phyloP scores from a whole-genome alignment of 2,329 filamentous ascomycete genomes.

The Nakataea oryzae region DNA sequence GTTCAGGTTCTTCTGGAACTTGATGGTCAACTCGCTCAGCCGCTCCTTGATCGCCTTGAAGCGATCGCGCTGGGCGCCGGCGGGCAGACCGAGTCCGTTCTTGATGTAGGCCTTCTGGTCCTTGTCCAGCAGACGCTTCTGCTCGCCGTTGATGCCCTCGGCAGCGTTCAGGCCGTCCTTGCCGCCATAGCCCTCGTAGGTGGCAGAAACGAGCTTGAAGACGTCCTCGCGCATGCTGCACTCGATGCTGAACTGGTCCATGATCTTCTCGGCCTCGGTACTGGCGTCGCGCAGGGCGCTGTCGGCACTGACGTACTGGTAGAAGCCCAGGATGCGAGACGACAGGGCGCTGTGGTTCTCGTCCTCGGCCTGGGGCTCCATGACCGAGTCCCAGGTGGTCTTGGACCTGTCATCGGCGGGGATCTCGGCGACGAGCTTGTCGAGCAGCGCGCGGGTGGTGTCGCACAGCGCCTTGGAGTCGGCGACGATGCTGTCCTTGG shows the following conservation, averaged over 20 bases:
- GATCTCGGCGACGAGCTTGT: constrained; percentile 56
- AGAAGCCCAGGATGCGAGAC: constrained; percentile 63
- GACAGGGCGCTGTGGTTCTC: constrained; percentile 55
- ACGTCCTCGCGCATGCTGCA: constrained; percentile 73
- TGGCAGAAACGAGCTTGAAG: constrained; percentile 54
- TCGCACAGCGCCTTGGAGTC: constrained; percentile 59
- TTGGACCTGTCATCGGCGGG: constrained; percentile 35
- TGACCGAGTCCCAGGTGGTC: constrained; percentile 43
- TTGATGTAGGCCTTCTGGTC: constrained; percentile 67
- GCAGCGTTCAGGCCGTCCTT: constrained; percentile 36
- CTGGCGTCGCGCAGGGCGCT: constrained; percentile 62
- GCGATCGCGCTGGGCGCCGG: constrained; percentile 59
- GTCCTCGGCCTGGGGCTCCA: constrained; percentile 60
- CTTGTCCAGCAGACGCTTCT: constrained; percentile 62
- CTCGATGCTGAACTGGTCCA: constrained; percentile 71
- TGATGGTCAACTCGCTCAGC: constrained; percentile 61
- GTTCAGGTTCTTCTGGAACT: constrained; percentile 71
- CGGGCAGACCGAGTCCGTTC: constrained; percentile 63
- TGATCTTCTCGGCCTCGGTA: constrained; percentile 63
- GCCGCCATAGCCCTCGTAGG: constrained; percentile 35
- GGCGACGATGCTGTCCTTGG: constrained; percentile 54
- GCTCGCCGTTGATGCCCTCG: constrained; percentile 55
- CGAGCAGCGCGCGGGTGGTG: constrained; percentile 50
- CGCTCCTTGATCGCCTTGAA: constrained; percentile 84
- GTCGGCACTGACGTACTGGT: constrained; percentile 66